These are phyloP conservation scores for Nannizziopsis arthrosporioides DNA, from an alignment of 2,329 filamentous ascomycete species.

Conservation along the genomic window DNA sequence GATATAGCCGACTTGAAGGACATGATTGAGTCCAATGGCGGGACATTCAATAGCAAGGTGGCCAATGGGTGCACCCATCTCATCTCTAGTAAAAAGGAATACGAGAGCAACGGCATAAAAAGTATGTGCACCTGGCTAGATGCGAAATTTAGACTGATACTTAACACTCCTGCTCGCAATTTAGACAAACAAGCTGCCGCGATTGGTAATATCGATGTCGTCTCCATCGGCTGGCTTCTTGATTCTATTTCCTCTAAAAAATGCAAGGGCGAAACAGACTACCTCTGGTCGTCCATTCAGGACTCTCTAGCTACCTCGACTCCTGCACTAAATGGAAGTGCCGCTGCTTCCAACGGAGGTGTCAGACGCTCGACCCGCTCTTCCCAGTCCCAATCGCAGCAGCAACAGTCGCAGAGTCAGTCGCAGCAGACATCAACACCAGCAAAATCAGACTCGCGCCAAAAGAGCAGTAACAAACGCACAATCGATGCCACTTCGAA, in stretches of 20 bases:
- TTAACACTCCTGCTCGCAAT: not conserved
- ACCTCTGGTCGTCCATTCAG: slow-evolving; percentile 21
- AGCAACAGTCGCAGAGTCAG: slow-evolving; percentile 5
- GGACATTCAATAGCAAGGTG: slow-evolving; percentile 24
- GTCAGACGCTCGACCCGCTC: slow-evolving; percentile 11
- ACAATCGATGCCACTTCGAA: slow-evolving; percentile 14
- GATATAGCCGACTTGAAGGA: slow-evolving; percentile 23
- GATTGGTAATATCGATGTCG: slow-evolving; percentile 37
- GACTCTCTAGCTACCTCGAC: not conserved
- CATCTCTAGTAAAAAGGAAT: slow-evolving; percentile 28
- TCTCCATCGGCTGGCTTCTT: slow-evolving; percentile 51
- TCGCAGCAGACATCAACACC: too few relatives aligned
- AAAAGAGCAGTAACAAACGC: slow-evolving; percentile 25
- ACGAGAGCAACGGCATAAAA: slow-evolving; percentile 26
- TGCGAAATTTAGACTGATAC: not conserved
- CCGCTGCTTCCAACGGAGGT: slow-evolving; percentile 9
- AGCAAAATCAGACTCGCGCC: slow-evolving; percentile 17
- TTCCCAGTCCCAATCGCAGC: slow-evolving; percentile 5
- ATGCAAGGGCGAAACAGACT: slow-evolving; percentile 31
- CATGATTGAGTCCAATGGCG: slow-evolving; percentile 27
- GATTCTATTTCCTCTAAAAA: slow-evolving; percentile 40
- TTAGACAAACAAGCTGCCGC: slow-evolving; percentile 35
- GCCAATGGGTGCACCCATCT: slow-evolving; percentile 29
- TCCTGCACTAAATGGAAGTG: not conserved
- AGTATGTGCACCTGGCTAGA: slow-evolving; percentile 19